Evolutionary conservation across 2,329 filamentous ascomycete species (phyloP).

Genomic region (Verticillium albo-atrum): DNA sequence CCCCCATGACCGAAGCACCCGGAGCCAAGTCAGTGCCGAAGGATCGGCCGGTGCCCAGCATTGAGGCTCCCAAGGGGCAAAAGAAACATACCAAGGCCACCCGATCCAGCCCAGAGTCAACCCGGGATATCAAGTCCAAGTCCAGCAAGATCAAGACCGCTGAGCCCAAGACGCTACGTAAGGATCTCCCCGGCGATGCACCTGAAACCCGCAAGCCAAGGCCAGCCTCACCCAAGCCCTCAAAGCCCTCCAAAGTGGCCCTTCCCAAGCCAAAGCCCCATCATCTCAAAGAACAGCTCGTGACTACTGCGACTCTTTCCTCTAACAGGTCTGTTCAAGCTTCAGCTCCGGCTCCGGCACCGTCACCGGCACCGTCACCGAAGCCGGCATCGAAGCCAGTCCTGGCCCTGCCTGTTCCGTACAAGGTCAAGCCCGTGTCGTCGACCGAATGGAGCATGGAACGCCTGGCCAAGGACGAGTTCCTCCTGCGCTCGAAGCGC

Average conservation of each 20-base stretch:
- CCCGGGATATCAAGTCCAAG: neutral
- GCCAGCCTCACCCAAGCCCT: neutral
- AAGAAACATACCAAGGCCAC: neutral
- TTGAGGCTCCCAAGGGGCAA: neutral
- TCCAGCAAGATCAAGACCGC: neutral
- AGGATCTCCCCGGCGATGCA: constrained; percentile 7
- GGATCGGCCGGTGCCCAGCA: neutral
- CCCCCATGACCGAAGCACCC: constrained; percentile 3
- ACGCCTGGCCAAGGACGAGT: constrained; percentile 32
- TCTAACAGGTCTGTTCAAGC: neutral
- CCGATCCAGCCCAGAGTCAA: neutral
- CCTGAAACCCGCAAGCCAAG: neutral
- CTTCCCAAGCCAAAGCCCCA: neutral
- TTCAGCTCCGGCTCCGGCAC: neutral
- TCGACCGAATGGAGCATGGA: neutral
- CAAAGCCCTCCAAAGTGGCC: neutral
- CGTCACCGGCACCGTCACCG: neutral
- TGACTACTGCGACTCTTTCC: neutral
- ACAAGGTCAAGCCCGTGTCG: constrained; percentile 3
- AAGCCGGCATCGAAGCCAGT: too few species aligned
- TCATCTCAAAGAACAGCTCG: neutral
- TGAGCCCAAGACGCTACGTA: neutral
- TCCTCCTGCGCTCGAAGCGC: constrained; percentile 49
- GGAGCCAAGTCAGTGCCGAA: neutral
- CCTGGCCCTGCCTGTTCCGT: too few species aligned